Conservation (phyloP, 2,329 filamentous ascomycete species). For the Aspergillus sp. region DNA sequence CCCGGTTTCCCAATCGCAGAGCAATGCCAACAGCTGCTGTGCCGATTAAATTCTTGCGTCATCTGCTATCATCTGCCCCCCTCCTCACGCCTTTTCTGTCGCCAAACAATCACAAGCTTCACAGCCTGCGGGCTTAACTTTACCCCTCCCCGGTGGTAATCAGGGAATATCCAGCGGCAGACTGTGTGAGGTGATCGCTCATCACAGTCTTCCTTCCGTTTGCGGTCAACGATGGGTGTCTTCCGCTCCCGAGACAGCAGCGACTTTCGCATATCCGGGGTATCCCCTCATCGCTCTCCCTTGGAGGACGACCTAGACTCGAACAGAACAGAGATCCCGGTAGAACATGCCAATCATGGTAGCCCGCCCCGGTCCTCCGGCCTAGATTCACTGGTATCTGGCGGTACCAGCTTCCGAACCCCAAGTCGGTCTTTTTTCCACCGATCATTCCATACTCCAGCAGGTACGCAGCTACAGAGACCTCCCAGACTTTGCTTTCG, state of each 20-base stretch:
- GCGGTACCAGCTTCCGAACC: conserved; percentile 40
- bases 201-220: neutral
- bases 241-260: conserved; percentile 33
- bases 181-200: neutral
- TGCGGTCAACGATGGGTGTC: conserved; percentile 28
- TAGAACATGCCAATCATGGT: conserved; percentile 33
- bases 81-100: neutral
- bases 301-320: conserved; percentile 25
- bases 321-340: conserved; percentile 24
- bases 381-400: conserved; percentile 32
- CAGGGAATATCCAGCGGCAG: neutral
- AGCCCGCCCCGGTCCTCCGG: conserved; percentile 30
- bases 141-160: neutral
- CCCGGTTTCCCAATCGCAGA: conserved; percentile 1
- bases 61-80: conserved; percentile 13
- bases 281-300: conserved; percentile 27
- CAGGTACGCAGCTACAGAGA: conserved; percentile 33
- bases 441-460: conserved; percentile 45
- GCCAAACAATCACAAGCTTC: neutral
- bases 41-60: conserved; percentile 22
- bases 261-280: conserved; percentile 31
- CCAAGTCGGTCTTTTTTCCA: conserved; percentile 50
- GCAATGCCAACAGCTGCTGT: conserved; percentile 19
- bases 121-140: conserved; percentile 2
- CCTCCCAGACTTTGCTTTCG: neutral